Base-by-base conservation (phyloP, 129 eudicot species). In the Flaveria robusta region DNA sequence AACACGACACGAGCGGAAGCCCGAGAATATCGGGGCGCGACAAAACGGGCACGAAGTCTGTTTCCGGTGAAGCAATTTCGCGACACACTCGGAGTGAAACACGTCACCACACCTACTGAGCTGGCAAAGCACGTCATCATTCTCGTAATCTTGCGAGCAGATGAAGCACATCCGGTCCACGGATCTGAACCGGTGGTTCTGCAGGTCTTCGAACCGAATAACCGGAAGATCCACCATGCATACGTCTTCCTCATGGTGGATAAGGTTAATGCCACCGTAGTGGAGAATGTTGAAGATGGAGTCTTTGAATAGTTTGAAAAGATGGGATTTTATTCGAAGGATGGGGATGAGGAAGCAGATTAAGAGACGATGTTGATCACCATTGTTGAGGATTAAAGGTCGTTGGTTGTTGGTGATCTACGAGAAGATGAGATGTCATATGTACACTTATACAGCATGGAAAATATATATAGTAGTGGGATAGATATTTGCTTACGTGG, bases 11-110 rank as follows among this genome's bases (percentile, higher is more conserved):
- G 7, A 1, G 39, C 8, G 7, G 39, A 34, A 34, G 39, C 8
- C 39, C 8, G 39, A 34, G 39, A 34, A 34, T 34, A 34, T 34
- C 7, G 39, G 39, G 5, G 39, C 7, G 39, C 39, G 39, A 34
- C 39, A 34, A 34, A 34, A 34, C 39, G 39, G 39, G 39, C 39
- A 34, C 39, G 8, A 34, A 0, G 7, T 34, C 39, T 34, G 39
- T 34, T 31, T 34, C 62, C 58, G 39, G 37, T 69, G 81, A 6
- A 77, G 66, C 76, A 58, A 18, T 29, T 42, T 70, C 3, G 76
- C 81, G 13, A 77, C 76, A 15, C 81, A 77, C 0, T 77, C 51
- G n/a, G 81, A 55, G 22, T 68, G 81, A 12, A 68, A 77, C 1
- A 77, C 81, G 12, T 77, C 50, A 13, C 76, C 70, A 8, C 81